Base-by-base conservation (phyloP, 352 stramenopile genomes). In the Phytophthora constricta region DNA sequence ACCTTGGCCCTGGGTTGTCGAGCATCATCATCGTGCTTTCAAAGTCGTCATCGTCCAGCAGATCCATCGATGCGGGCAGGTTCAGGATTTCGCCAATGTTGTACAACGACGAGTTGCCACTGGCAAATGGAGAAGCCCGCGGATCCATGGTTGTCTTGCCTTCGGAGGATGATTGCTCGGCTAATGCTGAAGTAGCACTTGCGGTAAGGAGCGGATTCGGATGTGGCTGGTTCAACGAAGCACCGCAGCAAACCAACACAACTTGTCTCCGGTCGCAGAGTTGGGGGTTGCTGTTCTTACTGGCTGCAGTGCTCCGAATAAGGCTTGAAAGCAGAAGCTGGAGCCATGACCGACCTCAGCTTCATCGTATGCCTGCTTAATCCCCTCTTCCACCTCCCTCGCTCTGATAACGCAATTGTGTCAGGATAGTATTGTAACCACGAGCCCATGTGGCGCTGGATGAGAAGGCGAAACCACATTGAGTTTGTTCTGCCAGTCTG, bases 1-100 rank as follows among this genome's bases (percentile, higher is more conserved):
- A 70, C 10, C 27, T 23, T 11, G 54, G 31, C 11, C 37, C 56
- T 1, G 53, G 25, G 60, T 74, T 69, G 34, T 87, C 79, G 10
- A 91, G 68, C 77, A 91, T 70, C 74, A 84, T 78, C 78, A 89
- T 86, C 22, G 80, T 86, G 67, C 72, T 86, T 66, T 88, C 80
- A 43, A 89, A 83, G 47, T 89, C 83, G 26, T 77, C 77, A 66
- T 89, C 83, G 42, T 89, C 70, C 11, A 89, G 71, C 37, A 88
- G 51, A 52, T 87, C 80, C 34, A 80, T 70, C 22, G 78, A 64
- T 7, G 69, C 51, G 0, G 79, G 63, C n/a, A 89, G 49, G 27
- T 78, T 83, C 22, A 87, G 72, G 26, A 85, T 62, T 11, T 87
- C 78, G 28, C 62, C 65, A 42, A 81, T 79, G 62, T 68, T 84